Percentiles rank a stretch among this genome's conserved stretches.
phyloP scores from a whole-genome alignment of 2,329 filamentous ascomycete species.

The Hypoxylon sp. region DNA sequence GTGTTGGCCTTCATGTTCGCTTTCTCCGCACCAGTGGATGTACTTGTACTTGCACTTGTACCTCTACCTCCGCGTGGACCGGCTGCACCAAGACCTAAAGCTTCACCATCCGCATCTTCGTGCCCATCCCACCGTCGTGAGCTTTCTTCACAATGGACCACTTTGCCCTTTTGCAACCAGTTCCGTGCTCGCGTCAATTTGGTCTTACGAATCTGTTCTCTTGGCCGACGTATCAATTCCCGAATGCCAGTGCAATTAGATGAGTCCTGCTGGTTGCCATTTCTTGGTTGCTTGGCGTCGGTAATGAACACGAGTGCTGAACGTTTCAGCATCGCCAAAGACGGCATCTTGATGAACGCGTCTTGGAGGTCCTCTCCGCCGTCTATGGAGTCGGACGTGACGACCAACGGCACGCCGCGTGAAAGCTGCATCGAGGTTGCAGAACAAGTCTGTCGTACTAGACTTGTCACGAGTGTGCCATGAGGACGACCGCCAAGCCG shows the following conservation, averaged over 20 bases:
- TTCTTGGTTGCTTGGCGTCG: slow-evolving; percentile 44
- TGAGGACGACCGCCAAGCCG: slow-evolving; percentile 31
- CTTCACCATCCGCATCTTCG: slow-evolving; percentile 17
- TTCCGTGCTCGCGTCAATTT: slow-evolving; percentile 32
- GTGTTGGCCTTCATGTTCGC: slow-evolving; percentile 23
- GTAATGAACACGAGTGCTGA: slow-evolving; percentile 47
- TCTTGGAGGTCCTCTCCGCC: slow-evolving; percentile 32
- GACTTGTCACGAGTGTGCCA: slow-evolving; percentile 36
- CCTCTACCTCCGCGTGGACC: slow-evolving; percentile 20
- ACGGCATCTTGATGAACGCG: slow-evolving; percentile 46
- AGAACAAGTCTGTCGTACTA: slow-evolving; percentile 32
- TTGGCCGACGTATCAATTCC: slow-evolving; percentile 48
- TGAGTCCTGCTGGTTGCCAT: slow-evolving; percentile 30
- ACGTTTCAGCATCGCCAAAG: slow-evolving; percentile 47
- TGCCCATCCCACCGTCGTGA: slow-evolving; percentile 13
- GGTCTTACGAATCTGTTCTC: slow-evolving; percentile 42
- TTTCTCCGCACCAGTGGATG: slow-evolving; percentile 32
- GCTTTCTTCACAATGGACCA: not conserved
- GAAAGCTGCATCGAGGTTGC: slow-evolving; percentile 42
- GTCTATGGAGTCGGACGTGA: slow-evolving; percentile 39
- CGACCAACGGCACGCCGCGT: slow-evolving; percentile 36
- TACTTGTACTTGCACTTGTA: slow-evolving; percentile 25
- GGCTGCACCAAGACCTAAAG: slow-evolving; percentile 20
- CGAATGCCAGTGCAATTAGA: slow-evolving; percentile 45
- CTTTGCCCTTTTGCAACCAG: slow-evolving; percentile 30